Evolutionary conservation across 345 rosid species (phyloP), one percentile per base, ranked within the genome.

Genomic region (Garcia nutans): DNA sequence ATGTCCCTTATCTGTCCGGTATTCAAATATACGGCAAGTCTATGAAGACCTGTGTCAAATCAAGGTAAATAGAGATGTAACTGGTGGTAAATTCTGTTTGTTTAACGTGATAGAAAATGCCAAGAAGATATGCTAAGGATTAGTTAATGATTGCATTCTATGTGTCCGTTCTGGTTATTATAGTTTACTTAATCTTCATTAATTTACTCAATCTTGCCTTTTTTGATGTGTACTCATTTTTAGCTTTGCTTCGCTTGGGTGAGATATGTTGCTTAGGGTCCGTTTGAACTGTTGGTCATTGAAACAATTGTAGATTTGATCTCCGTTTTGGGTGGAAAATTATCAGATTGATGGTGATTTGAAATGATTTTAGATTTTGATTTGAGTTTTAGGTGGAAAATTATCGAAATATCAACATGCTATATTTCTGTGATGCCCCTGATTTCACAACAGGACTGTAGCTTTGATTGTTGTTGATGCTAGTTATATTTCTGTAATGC

Each of bases 1-100:
- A 86, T 74, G 82, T 75, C 13, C 91, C 87, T 10, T 83, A 84
- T 47, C 81, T 86, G 13, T 86, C 91, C 3, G 88, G 86, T 9
- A 74, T 88, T 75, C 89, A 88, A 61, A 73, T 88, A 64, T 88
- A 79, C 49, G 76, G 76, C 37, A 56, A 65, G 49, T 78, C 81
- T 28, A 65, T 13, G 42, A 72, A 66, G 61, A 45, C 66, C 10
- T 59, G 42, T 33, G 50, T 56, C 17, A 66, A 65, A 28, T 49
- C 68, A 22, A 78, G 76, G 81, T 78, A 77, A 26, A 8, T 12
- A 19, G 3, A 41, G 37, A 13, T 55, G 2, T 19, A 20, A 17
- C 1, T 65, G 19, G 37, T 56, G 16, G 0, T 59, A 1, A n/a
- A 8, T 62, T 58, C 70, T n/a, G n/a, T n/a, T n/a, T 70, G 20